phyloP scores from a whole-genome alignment of 2,329 filamentous ascomycete genomes.

The Fusarium penzigii region DNA sequence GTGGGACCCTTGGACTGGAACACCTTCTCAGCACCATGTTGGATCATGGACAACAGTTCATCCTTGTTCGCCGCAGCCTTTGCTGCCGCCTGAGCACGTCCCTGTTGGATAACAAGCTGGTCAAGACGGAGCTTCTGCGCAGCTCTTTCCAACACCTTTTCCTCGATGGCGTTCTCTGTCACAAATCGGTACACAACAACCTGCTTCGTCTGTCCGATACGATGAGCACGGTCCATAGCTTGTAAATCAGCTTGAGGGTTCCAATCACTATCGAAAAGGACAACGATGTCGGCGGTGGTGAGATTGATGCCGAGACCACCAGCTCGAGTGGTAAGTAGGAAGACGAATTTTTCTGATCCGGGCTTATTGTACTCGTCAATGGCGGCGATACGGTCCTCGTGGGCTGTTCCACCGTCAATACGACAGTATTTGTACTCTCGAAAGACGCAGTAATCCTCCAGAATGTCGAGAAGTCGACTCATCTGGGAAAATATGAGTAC shows the following conservation, averaged over 20 bases:
- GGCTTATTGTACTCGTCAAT: conserved; percentile 99
- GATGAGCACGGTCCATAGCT: conserved; percentile 97
- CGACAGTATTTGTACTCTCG: conserved; percentile 93
- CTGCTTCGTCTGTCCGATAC: conserved; percentile 98
- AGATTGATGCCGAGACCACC: conserved; percentile 97
- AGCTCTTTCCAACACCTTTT: conserved; percentile 95
- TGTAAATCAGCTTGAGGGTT: conserved; percentile 98
- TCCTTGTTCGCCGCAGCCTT: conserved; percentile 96
- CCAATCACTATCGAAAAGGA: conserved; percentile 98
- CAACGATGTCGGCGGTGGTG: conserved; percentile 91
- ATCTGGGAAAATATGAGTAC: conserved; percentile 99
- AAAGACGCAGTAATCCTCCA: conserved; percentile 98
- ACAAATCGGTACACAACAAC: conserved; percentile 96
- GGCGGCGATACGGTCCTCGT: conserved; percentile 95
- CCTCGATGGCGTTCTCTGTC: conserved; percentile 96
- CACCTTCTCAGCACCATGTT: conserved; percentile 94
- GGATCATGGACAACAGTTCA: conserved; percentile 95
- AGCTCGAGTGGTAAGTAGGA: conserved; percentile 90
- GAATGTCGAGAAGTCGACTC: conserved; percentile 93
- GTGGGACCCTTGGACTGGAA: conserved; percentile 74
- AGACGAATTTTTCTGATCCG: conserved; percentile 93
- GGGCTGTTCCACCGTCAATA: conserved; percentile 94
- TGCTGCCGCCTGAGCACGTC: conserved; percentile 83
- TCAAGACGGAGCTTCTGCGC: conserved; percentile 96
- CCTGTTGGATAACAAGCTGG: conserved; percentile 97